Percentiles rank a stretch among this genome's conserved stretches.
phyloP scores from a whole-genome alignment of 1,139 yeast species.

The Debaryomycetaceae sp. region DNA sequence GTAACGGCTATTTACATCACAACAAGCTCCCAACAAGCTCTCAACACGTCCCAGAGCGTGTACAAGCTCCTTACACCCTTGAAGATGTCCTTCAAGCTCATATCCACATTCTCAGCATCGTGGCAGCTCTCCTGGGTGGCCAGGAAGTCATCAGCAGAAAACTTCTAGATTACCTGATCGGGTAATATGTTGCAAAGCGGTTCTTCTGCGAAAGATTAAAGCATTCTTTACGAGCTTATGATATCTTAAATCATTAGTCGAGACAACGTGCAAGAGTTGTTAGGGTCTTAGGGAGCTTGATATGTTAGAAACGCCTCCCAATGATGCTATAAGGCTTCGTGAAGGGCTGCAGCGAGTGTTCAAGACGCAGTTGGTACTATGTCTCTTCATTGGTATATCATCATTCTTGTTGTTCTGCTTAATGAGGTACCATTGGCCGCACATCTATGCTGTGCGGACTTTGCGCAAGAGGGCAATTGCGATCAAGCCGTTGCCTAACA shows the following conservation, averaged over 20 bases:
- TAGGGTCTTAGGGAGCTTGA: neutral
- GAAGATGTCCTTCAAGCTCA: no score
- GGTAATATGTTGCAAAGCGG: conserved; percentile 3
- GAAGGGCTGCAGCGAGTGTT: conserved; percentile 45
- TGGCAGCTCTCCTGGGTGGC: no score
- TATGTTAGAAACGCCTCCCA: conserved; percentile 6
- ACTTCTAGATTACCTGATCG: neutral
- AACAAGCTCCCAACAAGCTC: no score
- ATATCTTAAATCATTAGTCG: neutral
- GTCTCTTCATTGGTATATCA: conserved; percentile 34
- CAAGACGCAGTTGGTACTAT: conserved; percentile 40
- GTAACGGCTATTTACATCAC: no score
- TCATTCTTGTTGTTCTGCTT: conserved; percentile 39
- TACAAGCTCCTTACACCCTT: no score
- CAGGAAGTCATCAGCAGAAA: no score
- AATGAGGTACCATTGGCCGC: conserved; percentile 47
- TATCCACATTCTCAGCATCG: no score
- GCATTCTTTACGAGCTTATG: no score
- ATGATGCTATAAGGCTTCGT: conserved; percentile 14
- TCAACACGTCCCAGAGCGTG: no score
- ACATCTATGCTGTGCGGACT: conserved; percentile 49
- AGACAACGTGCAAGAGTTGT: neutral
- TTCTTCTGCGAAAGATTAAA: no score
- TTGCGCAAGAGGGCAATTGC: conserved; percentile 27
- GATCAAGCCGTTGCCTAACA: conserved; percentile 35